Evolutionary conservation across 768 basidiomycete genomes (phyloP), one percentile per base, ranked within the genome.

Genomic region (Termitomyces sp.): DNA sequence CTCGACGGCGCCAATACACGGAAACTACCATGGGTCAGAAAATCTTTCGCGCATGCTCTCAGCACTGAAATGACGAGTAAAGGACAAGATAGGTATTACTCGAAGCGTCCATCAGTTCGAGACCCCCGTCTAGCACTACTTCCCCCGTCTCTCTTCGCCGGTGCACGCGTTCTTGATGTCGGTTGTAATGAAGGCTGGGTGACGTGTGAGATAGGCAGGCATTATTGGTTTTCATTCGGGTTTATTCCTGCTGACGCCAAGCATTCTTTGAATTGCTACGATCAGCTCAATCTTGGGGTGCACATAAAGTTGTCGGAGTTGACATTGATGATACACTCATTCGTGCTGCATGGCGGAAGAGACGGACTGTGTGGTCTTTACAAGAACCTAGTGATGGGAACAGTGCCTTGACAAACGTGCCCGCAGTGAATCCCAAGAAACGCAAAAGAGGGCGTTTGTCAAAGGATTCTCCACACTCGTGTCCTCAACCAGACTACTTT

Each of bases 111-210:
- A 0, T 75, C 73, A 21, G 64, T 75, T 1, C 70, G 70, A 35
- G 90, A 94, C 67, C 78, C 81, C 0, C 81, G 94, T 15, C 76
- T 96, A 2, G 74, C 78, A 0, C 70, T 86, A 17, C 71, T 96
- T 1, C 85, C 85, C 0, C 41, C 68, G 3, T 61, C 68, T 1
- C 71, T 87, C 35, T 85, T 94, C 62, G 28, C 57, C 3, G 78
- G 70, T 14, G 80, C 81, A 56, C 72, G 75, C 47, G 86, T 94
- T 3, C 77, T 96, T 11, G 93, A 96, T 69, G 71, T 95, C 0
- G 93, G 93, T 0, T 91, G 90, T 66, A 96, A 95, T 67, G 86
- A 91, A 64, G 93, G 93, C 8, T 83, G 80, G 78, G 85, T 95
- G 37, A 87, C 89, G 1, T 87, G 87, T 66, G 90, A 94, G 67